Percentiles rank a stretch among this genome's conserved stretches.
These are phyloP conservation scores for Leccinum subgranulosum DNA, from an alignment of 768 basidiomycete genomes.

Conservation along the genomic window DNA sequence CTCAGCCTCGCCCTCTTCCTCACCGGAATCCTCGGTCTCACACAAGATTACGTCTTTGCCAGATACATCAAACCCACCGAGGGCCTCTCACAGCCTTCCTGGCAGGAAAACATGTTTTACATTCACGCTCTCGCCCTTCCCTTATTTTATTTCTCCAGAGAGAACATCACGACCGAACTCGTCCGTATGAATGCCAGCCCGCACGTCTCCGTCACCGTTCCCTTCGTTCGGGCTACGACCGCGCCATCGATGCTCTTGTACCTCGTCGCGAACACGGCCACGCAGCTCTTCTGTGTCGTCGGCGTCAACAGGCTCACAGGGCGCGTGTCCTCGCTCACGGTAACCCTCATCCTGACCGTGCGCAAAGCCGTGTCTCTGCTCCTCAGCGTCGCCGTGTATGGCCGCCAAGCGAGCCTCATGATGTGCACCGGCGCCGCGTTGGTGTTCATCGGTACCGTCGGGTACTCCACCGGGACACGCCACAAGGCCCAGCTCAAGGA, in stretches of 20 bases:
- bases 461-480: slow-evolving; percentile 47
- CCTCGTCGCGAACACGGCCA: slow-evolving; percentile 73
- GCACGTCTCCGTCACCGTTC: slow-evolving; percentile 6
- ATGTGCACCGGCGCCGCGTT: slow-evolving; percentile 70
- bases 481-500: slow-evolving; percentile 11
- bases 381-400: slow-evolving; percentile 58
- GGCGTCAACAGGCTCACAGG: slow-evolving; percentile 87
- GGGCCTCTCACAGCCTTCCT: slow-evolving; percentile 37
- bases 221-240: slow-evolving; percentile 12
- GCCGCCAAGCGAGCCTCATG: slow-evolving; percentile 37
- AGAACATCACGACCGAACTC: slow-evolving; percentile 40
- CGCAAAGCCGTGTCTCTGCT: slow-evolving; percentile 77
- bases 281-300: slow-evolving; percentile 80
- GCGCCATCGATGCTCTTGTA: slow-evolving; percentile 63
- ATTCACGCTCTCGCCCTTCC: slow-evolving; percentile 78
- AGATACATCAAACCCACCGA: slow-evolving; percentile 37
- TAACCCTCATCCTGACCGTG: slow-evolving; percentile 77
- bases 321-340: slow-evolving; percentile 68
- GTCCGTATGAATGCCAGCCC: slow-evolving; percentile 11
- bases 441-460: slow-evolving; percentile 69
- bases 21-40: slow-evolving; percentile 76
- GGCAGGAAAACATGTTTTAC: slow-evolving; percentile 95
- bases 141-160: slow-evolving; percentile 62
- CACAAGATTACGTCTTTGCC: slow-evolving; percentile 77
- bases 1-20: slow-evolving; percentile 76